Conservation (phyloP, 139 green algal genomes). For the Haematococcus lacustris region DNA sequence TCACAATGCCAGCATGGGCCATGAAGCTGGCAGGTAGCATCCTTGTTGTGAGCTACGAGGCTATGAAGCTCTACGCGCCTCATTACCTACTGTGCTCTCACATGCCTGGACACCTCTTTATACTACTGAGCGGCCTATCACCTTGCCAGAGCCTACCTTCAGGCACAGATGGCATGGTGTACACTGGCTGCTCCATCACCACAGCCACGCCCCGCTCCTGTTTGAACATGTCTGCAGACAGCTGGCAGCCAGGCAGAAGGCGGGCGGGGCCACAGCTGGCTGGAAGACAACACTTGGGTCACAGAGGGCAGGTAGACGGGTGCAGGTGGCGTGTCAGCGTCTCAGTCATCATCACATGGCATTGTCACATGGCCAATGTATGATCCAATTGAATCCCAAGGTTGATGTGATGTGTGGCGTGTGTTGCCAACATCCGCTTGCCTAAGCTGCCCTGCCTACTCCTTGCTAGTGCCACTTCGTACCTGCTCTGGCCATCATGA, state of each 20-base stretch:
- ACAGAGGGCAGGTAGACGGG: neutral
- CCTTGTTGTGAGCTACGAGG: neutral
- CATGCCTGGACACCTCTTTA: neutral
- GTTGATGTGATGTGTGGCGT: neutral
- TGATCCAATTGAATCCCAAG: neutral
- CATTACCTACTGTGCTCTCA: too few relatives aligned
- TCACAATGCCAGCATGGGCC: neutral
- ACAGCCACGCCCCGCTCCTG: constrained; percentile 32
- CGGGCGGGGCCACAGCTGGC: too few relatives aligned
- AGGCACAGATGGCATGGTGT: constrained; percentile 16
- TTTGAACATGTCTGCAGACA: constrained; percentile 64
- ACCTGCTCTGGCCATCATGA: constrained; percentile 1
- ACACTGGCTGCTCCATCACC: constrained; percentile 30
- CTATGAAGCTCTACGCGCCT: neutral
- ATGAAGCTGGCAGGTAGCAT: neutral
- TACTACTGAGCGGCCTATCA: too few relatives aligned
- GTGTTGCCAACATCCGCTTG: neutral
- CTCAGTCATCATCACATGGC: neutral
- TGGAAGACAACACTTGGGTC: neutral
- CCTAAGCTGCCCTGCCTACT: neutral
- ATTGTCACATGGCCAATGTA: neutral
- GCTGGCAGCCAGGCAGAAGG: too few relatives aligned
- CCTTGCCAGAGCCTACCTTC: neutral
- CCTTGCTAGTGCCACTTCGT: neutral
- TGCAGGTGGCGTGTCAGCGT: neutral